These are phyloP conservation scores for Paraphaeosphaeria minitans DNA, from an alignment of 2,329 filamentous ascomycete genomes.

Conservation along the genomic window DNA sequence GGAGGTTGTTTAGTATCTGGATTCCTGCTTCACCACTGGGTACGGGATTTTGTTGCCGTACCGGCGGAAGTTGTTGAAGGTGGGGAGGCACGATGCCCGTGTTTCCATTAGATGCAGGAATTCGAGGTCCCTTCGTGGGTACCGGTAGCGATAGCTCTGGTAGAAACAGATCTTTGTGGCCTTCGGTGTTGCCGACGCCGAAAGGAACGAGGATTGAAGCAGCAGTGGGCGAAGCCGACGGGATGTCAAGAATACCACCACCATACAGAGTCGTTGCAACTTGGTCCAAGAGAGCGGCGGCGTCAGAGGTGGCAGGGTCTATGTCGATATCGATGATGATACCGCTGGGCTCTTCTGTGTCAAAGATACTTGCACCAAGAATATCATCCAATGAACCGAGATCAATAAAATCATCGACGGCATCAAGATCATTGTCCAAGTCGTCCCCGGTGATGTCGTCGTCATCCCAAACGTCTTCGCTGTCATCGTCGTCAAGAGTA, in stretches of 20 bases:
- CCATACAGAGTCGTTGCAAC: neutral
- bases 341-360: neutral
- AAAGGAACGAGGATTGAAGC: neutral
- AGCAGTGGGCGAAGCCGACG: neutral
- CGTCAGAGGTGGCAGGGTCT: neutral
- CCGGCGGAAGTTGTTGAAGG: neutral
- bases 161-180: neutral
- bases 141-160: neutral
- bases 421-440: neutral
- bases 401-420: neutral
- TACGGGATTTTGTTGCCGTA: neutral
- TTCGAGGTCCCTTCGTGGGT: neutral
- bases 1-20: neutral
- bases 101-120: neutral
- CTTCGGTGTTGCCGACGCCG: neutral
- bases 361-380: neutral
- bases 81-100: constrained; percentile 1
- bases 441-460: no score
- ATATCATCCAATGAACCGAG: neutral
- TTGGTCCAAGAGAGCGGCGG: neutral
- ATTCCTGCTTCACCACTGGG: neutral
- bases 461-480: neutral
- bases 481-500: neutral
- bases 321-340: neutral
- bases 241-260: neutral